Percentiles rank a stretch among this genome's conserved stretches.
Evolutionary conservation across 495 filamentous ascomycete genomes (phyloP).

Genomic region (Podospora bellae-mahoneyi): DNA sequence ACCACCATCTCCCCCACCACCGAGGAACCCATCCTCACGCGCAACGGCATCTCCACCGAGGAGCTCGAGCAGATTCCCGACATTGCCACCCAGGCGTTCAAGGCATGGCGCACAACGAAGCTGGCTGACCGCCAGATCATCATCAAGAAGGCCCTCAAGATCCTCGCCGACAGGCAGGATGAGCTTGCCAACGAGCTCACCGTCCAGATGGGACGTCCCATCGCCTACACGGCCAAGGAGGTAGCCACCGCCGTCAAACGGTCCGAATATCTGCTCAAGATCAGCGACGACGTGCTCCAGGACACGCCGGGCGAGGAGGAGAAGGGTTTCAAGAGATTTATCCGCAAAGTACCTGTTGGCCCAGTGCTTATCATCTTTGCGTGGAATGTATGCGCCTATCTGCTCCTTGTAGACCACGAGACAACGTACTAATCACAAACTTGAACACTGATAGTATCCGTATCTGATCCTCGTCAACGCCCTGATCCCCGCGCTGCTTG

Average conservation of each 20-base stretch:
- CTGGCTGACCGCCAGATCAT: constrained; percentile 70
- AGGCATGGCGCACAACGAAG: constrained; percentile 60
- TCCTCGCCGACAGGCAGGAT: constrained; percentile 68
- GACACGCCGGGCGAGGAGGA: constrained; percentile 78
- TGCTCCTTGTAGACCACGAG: neutral
- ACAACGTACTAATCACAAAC: constrained; percentile 10
- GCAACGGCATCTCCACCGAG: constrained; percentile 62
- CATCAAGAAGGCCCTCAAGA: constrained; percentile 66
- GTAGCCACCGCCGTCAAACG: constrained; percentile 76
- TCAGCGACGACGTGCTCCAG: constrained; percentile 66
- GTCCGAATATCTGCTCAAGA: constrained; percentile 75
- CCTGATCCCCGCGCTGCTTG: constrained; percentile 79
- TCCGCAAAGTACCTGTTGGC: constrained; percentile 80
- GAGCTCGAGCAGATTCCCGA: constrained; percentile 65
- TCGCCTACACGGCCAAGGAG: constrained; percentile 77
- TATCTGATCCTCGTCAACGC: constrained; percentile 90
- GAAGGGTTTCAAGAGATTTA: constrained; percentile 82
- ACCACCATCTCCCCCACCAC: constrained; percentile 89
- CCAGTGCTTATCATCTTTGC: constrained; percentile 85
- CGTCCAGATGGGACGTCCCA: constrained; percentile 91
- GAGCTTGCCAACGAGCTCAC: constrained; percentile 79
- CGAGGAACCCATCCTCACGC: constrained; percentile 69
- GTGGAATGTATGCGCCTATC: constrained; percentile 72
- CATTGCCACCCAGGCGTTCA: constrained; percentile 66
- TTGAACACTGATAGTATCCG: constrained; percentile 61